Conservation (phyloP, 495 filamentous ascomycete genomes). For the Acidiella bohemica region DNA sequence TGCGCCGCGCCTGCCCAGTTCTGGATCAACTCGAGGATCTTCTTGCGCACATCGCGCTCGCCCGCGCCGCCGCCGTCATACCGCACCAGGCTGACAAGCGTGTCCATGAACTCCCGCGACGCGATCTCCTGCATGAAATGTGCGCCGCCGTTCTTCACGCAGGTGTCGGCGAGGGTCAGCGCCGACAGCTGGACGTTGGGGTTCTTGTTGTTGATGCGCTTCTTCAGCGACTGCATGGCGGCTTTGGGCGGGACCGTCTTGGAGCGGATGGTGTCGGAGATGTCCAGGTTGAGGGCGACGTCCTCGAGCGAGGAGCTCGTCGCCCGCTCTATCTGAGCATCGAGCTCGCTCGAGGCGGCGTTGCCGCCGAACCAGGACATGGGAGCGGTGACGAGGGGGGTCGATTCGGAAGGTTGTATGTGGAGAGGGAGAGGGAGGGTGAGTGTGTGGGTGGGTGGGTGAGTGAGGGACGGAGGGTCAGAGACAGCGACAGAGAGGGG, state of each 20-base stretch:
- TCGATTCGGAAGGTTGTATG: neutral
- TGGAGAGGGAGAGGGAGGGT: neutral
- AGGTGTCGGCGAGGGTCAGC: constrained; percentile 90
- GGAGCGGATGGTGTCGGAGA: constrained; percentile 88
- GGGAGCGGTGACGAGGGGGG: constrained; percentile 28
- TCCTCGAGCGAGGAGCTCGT: constrained; percentile 91
- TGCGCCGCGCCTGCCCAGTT: constrained; percentile 85
- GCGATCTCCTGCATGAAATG: constrained; percentile 94
- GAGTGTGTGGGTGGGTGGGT: neutral
- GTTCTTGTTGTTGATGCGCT: constrained; percentile 87
- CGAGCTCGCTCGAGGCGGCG: constrained; percentile 50
- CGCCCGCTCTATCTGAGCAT: constrained; percentile 91
- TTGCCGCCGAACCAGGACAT: constrained; percentile 86
- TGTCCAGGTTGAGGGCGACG: constrained; percentile 91
- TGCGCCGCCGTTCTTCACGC: constrained; percentile 94
- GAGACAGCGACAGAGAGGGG: no score
- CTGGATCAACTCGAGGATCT: constrained; percentile 87
- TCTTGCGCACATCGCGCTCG: constrained; percentile 62
- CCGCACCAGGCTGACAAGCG: constrained; percentile 77
- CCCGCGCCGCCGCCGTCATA: constrained; percentile 39
- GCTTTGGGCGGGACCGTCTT: constrained; percentile 95
- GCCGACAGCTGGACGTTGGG: constrained; percentile 91
- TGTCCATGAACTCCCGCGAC: constrained; percentile 96
- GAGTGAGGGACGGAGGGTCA: no score
- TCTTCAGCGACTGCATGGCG: constrained; percentile 90